phyloP scores from a whole-genome alignment of 1,284 basidiomycete species.

The Rhodotorula glutinis region DNA sequence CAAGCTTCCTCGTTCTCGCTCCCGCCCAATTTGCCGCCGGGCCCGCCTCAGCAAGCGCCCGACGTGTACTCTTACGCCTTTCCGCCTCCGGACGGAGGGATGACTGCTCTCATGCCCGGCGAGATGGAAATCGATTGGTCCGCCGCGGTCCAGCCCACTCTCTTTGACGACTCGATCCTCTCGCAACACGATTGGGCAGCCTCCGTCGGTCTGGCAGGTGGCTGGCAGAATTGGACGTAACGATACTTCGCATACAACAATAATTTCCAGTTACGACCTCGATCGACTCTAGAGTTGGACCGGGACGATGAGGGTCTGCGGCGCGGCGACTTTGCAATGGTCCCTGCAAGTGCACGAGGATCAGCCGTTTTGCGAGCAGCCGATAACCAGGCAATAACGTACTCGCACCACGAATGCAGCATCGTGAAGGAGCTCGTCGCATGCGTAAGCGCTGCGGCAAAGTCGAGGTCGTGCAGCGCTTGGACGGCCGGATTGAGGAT shows the following conservation, averaged over 20 bases:
- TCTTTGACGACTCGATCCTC: conserved; percentile 18
- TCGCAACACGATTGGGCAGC: conserved; percentile 15
- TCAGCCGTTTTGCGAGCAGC: not conserved
- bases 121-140: conserved; percentile 19
- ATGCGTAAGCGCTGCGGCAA: not conserved
- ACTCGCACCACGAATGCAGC: not conserved
- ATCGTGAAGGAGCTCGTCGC: not conserved
- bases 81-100: not conserved
- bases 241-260: no score
- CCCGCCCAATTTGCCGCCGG: not conserved
- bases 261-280: no score
- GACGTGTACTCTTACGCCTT: not conserved
- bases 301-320: conserved; percentile 17
- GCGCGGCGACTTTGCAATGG: conserved; percentile 14
- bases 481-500: conserved; percentile 1
- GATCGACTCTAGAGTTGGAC: not conserved
- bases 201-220: not conserved
- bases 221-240: not conserved
- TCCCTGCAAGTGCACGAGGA: not conserved
- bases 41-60: not conserved
- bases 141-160: not conserved
- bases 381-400: not conserved
- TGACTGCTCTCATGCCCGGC: conserved; percentile 12
- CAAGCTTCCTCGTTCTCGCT: not conserved
- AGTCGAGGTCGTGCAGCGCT: conserved; percentile 15